These are phyloP conservation scores for Chlorella sp. DNA, from an alignment of 139 green algal genomes.

Conservation along the genomic window DNA sequence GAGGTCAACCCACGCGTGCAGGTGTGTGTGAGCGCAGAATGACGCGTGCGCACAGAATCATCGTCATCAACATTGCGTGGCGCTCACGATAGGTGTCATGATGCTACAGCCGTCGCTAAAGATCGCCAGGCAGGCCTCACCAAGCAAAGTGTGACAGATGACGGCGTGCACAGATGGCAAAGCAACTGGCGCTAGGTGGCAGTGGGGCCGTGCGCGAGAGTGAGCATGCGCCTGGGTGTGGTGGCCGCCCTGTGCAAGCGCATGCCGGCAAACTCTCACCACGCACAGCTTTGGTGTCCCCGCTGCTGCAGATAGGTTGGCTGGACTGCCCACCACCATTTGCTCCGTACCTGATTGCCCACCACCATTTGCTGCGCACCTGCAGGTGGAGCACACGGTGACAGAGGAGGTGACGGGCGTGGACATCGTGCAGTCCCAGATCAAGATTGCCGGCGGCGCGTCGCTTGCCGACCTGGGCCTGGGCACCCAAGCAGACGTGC, in stretches of 20 bases:
- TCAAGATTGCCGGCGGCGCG: slow-evolving; percentile 66
- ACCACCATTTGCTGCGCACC: background rate
- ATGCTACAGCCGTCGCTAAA: too few species aligned
- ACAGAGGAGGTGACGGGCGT: slow-evolving; percentile 96
- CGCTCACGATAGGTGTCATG: too few species aligned
- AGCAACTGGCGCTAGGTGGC: too few species aligned
- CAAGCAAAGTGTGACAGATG: too few species aligned
- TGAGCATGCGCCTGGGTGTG: too few species aligned
- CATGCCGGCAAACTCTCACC: background rate
- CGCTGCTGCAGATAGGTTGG: slow-evolving; percentile 3
- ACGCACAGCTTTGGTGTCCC: too few species aligned
- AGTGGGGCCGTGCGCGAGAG: too few species aligned
- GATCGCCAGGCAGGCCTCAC: too few species aligned
- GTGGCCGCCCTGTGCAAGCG: too few species aligned
- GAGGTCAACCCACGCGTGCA: slow-evolving; percentile 96
- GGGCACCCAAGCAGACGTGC: slow-evolving; percentile 52
- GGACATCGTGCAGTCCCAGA: slow-evolving; percentile 90
- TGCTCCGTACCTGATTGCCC: background rate
- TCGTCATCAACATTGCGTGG: too few species aligned
- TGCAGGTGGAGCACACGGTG: slow-evolving; percentile 94
- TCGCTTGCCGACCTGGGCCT: slow-evolving; percentile 70
- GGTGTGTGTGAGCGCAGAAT: slow-evolving; percentile 26
- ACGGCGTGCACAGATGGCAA: too few species aligned
- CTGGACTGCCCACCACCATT: background rate
- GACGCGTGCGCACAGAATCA: background rate